A percentile compares a stretch with the other conserved stretches of the same genome.
phyloP scores from a whole-genome alignment of 768 basidiomycete species.

The Hygrocybe punicea region DNA sequence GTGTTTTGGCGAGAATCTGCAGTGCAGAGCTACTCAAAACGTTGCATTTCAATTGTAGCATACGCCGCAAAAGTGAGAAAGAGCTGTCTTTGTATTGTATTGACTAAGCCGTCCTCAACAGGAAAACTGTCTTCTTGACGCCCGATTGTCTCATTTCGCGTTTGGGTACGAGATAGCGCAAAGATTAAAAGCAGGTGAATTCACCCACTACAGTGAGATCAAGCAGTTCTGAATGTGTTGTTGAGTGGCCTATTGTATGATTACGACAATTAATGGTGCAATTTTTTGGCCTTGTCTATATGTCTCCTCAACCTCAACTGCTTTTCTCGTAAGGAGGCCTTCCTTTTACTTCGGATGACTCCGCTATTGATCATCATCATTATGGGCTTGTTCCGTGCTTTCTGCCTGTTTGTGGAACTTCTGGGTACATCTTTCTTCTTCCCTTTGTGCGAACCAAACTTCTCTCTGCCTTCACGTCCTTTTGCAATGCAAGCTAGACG shows the following conservation, averaged over 20 bases:
- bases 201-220: slow-evolving; percentile 7
- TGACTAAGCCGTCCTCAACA: neutral
- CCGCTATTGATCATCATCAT: slow-evolving; percentile 88
- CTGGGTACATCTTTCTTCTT: slow-evolving; percentile 87
- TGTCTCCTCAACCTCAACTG: slow-evolving; percentile 75
- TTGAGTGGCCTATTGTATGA: too few relatives aligned
- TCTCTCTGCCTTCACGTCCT: slow-evolving; percentile 92
- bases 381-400: slow-evolving; percentile 89
- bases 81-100: neutral
- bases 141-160: slow-evolving; percentile 73
- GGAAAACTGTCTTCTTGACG: slow-evolving; percentile 68
- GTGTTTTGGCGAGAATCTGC: slow-evolving; percentile 19
- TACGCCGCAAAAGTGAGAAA: slow-evolving; percentile 54
- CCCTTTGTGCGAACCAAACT: slow-evolving; percentile 87
- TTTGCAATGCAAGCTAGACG: slow-evolving; percentile 88
- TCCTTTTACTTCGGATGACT: slow-evolving; percentile 79
- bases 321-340: slow-evolving; percentile 75
- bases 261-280: slow-evolving; percentile 8
- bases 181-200: slow-evolving; percentile 28
- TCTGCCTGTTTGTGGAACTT: slow-evolving; percentile 89
- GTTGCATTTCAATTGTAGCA: slow-evolving; percentile 32
- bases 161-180: slow-evolving; percentile 61
- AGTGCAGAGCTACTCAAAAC: slow-evolving; percentile 20
- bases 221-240: too few relatives aligned
- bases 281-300: slow-evolving; percentile 66